A percentile compares a stretch with the other conserved stretches of the same genome.
Evolutionary conservation across 768 basidiomycete species (phyloP).

Genomic region (Wakefieldia striispora): DNA sequence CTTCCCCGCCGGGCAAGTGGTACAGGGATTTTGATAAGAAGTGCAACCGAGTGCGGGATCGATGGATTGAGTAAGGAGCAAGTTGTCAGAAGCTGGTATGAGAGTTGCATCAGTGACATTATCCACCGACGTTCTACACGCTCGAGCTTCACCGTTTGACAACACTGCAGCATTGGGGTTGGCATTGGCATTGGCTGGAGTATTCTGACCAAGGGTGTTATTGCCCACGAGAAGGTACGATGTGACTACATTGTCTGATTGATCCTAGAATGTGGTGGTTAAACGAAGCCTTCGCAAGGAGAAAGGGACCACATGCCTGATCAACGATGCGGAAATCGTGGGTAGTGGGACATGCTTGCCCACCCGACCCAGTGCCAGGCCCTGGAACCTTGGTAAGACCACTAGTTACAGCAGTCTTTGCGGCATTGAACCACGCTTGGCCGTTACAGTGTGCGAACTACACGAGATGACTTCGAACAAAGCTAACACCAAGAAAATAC

Average conservation of each 20-base stretch:
- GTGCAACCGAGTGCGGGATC: conserved; percentile 26
- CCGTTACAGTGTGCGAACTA: conserved; percentile 29
- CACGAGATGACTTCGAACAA: background rate
- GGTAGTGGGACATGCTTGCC: conserved; percentile 26
- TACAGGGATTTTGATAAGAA: conserved; percentile 26
- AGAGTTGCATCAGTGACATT: background rate
- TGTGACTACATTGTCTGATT: conserved; percentile 28
- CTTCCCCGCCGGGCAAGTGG: conserved; percentile 21
- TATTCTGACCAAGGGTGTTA: conserved; percentile 28
- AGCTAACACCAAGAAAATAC: background rate
- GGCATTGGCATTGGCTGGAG: conserved; percentile 23
- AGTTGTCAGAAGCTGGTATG: conserved; percentile 25
- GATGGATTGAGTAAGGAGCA: conserved; percentile 23
- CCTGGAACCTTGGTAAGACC: conserved; percentile 20
- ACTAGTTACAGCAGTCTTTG: conserved; percentile 15
- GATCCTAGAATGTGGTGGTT: conserved; percentile 16
- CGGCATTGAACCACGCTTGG: conserved; percentile 22
- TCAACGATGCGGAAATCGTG: conserved; percentile 29
- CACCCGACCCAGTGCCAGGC: conserved; percentile 18
- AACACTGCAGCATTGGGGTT: conserved; percentile 23
- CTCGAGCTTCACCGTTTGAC: conserved; percentile 18
- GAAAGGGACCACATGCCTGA: conserved; percentile 9
- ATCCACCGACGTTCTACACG: background rate
- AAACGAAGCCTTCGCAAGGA: background rate
- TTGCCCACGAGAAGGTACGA: conserved; percentile 24